A percentile compares a stretch with the other conserved stretches of the same genome.
Evolutionary conservation across 106 monocot species (phyloP).

Genomic region (Acanthochlamys bracteata): DNA sequence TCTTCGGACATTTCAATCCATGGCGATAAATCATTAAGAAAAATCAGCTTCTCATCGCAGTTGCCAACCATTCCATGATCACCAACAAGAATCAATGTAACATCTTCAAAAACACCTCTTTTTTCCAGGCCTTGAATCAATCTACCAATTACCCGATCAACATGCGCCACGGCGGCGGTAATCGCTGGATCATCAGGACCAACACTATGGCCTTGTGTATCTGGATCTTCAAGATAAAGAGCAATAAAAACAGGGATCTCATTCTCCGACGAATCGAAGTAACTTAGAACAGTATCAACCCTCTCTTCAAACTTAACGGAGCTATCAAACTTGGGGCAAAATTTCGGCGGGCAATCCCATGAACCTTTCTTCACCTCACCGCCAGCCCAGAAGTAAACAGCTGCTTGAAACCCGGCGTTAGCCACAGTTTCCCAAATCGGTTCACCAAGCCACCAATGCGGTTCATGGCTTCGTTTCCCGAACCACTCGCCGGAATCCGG

Average conservation of each 20-base stretch:
- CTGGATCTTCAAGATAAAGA: conserved; percentile 50
- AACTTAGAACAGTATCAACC: conserved; percentile 39
- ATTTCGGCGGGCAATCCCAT: conserved; percentile 35
- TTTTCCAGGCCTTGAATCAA: conserved; percentile 45
- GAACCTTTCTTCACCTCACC: conserved; percentile 50
- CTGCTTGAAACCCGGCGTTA: conserved; percentile 26
- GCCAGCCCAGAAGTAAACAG: conserved; percentile 55
- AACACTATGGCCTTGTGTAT: conserved; percentile 33
- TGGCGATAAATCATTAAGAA: conserved; percentile 37
- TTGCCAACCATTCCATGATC: conserved; percentile 66
- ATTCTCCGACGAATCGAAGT: conserved; percentile 37
- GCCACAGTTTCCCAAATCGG: conserved; percentile 61
- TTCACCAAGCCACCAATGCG: conserved; percentile 66
- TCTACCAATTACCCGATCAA: conserved; percentile 43
- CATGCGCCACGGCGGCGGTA: conserved; percentile 22
- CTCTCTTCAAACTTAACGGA: conserved; percentile 43
- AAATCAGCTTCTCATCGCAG: conserved; percentile 44
- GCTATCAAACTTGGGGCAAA: conserved; percentile 32
- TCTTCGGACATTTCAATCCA: conserved; percentile 26
- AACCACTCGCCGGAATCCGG: conserved; percentile 34
- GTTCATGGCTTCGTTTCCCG: conserved; percentile 22
- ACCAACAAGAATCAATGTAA: conserved; percentile 38
- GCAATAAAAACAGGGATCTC: conserved; percentile 31
- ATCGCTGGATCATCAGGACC: conserved; percentile 54
- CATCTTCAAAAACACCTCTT: conserved; percentile 47